These are phyloP conservation scores for Puya raimondii DNA, from an alignment of 176 grass and related monocot species.

Conservation along the genomic window DNA sequence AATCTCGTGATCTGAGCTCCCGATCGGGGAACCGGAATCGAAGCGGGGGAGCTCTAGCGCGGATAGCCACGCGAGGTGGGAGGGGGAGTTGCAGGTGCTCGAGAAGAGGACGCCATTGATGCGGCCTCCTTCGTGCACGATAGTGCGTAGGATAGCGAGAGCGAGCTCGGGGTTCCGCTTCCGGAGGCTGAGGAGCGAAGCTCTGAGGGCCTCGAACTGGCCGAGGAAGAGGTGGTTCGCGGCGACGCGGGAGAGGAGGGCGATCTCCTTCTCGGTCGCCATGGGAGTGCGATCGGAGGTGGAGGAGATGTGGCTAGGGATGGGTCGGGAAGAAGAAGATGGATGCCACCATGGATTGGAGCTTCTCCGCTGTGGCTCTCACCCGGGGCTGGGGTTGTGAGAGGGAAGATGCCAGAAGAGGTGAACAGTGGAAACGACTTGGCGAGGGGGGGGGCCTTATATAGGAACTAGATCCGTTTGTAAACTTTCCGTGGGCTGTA, in stretches of 20 bases:
- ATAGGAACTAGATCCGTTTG: too few species aligned
- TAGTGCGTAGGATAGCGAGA: slow-evolving; percentile 41
- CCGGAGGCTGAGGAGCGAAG: slow-evolving; percentile 74
- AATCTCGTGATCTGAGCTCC: slow-evolving; percentile 33
- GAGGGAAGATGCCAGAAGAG: too few species aligned
- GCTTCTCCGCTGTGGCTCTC: background rate
- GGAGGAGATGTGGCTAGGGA: slow-evolving; percentile 6
- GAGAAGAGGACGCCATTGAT: slow-evolving; percentile 68
- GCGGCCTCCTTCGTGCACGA: slow-evolving; percentile 53
- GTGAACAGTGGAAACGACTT: too few species aligned
- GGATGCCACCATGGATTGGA: slow-evolving; percentile 11
- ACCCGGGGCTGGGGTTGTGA: too few species aligned
- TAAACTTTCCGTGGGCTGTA: too few species aligned
- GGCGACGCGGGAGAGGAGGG: slow-evolving; percentile 64
- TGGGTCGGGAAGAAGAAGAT: background rate
- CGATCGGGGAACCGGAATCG: slow-evolving; percentile 19
- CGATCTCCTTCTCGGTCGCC: slow-evolving; percentile 59
- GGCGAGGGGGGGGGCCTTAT: too few species aligned
- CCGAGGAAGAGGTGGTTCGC: slow-evolving; percentile 85
- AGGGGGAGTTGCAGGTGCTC: slow-evolving; percentile 49
- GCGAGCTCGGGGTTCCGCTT: slow-evolving; percentile 54
- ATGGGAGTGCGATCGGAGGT: slow-evolving; percentile 1
- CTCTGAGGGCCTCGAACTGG: slow-evolving; percentile 87
- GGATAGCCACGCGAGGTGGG: slow-evolving; percentile 87
- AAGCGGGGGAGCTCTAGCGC: slow-evolving; percentile 58